Conservation (phyloP, 2,329 filamentous ascomycete genomes). For the Cytospora paraplurivora region DNA sequence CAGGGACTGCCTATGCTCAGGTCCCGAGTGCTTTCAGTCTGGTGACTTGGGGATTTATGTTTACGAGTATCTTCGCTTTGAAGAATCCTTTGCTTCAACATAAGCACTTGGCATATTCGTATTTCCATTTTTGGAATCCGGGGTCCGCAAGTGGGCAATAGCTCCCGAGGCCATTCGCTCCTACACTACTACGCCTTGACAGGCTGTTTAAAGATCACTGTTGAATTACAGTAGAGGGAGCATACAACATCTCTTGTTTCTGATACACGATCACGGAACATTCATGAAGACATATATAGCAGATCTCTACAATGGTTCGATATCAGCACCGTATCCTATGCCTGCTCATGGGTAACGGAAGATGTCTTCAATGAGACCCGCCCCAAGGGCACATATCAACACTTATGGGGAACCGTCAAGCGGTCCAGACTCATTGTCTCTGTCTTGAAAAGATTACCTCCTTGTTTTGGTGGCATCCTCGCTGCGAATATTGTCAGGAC, state of each 20-base stretch:
- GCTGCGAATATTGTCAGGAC: slow-evolving; percentile 37
- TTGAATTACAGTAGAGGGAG: slow-evolving; percentile 57
- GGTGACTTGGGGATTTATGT: slow-evolving; percentile 66
- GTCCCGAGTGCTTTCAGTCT: slow-evolving; percentile 58
- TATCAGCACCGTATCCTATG: too few relatives aligned
- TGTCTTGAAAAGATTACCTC: slow-evolving; percentile 35
- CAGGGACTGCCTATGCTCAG: slow-evolving; percentile 56
- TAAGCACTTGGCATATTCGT: not conserved
- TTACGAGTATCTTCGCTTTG: slow-evolving; percentile 71
- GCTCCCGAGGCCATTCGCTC: not conserved
- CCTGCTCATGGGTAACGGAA: too few relatives aligned
- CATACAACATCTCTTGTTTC: slow-evolving; percentile 43
- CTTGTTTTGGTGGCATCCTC: slow-evolving; percentile 1
- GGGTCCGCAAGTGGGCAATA: not conserved
- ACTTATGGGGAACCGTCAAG: too few relatives aligned
- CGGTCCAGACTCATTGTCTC: slow-evolving; percentile 81
- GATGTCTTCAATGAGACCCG: too few relatives aligned
- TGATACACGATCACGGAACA: not conserved
- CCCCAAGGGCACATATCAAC: too few relatives aligned
- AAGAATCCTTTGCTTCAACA: slow-evolving; percentile 61
- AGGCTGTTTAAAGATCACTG: slow-evolving; percentile 32
- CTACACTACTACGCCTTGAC: slow-evolving; percentile 39
- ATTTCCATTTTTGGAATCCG: not conserved
- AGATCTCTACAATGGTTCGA: slow-evolving; percentile 55
- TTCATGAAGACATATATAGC: slow-evolving; percentile 30